Evolutionary conservation across 345 rosid genomes (phyloP).

Genomic region (Gossypium herbaceum): DNA sequence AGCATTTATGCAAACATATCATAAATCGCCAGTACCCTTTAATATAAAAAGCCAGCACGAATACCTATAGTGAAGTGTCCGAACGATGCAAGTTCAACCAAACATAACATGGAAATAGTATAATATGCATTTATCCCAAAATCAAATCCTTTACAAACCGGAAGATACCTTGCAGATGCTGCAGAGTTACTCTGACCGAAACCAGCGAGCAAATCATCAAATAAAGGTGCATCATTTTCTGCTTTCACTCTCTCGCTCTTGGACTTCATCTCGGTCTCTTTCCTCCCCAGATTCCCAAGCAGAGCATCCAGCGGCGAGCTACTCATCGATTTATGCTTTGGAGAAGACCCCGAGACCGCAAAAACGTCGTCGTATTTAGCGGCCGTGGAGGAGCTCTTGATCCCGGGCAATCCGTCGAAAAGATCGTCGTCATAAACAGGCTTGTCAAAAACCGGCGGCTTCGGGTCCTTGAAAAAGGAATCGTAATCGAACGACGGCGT

Average conservation of each 20-base stretch:
- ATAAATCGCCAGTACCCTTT: not conserved
- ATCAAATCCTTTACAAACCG: not conserved
- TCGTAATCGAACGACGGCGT: constrained; percentile 46
- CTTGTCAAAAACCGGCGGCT: constrained; percentile 57
- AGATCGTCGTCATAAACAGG: constrained; percentile 75
- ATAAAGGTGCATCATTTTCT: constrained; percentile 35
- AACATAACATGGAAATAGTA: too few species aligned
- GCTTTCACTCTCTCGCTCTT: constrained; percentile 29
- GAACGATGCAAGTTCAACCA: not conserved
- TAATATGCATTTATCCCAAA: not conserved
- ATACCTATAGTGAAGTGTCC: not conserved
- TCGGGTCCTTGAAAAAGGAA: constrained; percentile 40
- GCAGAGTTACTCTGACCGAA: constrained; percentile 62
- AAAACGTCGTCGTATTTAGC: constrained; percentile 43
- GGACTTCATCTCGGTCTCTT: constrained; percentile 22
- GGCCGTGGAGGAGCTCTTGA: constrained; percentile 42
- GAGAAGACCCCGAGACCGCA: constrained; percentile 28
- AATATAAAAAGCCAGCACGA: not conserved
- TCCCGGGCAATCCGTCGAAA: constrained; percentile 59
- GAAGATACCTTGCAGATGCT: constrained; percentile 31
- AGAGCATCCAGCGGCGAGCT: constrained; percentile 54
- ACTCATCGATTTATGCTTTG: constrained; percentile 17
- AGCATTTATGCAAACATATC: not conserved
- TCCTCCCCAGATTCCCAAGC: constrained; percentile 43
- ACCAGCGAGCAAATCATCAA: constrained; percentile 76